Evolutionary conservation across 2,329 filamentous ascomycete genomes (phyloP).

Genomic region (Paraphoma sp.): DNA sequence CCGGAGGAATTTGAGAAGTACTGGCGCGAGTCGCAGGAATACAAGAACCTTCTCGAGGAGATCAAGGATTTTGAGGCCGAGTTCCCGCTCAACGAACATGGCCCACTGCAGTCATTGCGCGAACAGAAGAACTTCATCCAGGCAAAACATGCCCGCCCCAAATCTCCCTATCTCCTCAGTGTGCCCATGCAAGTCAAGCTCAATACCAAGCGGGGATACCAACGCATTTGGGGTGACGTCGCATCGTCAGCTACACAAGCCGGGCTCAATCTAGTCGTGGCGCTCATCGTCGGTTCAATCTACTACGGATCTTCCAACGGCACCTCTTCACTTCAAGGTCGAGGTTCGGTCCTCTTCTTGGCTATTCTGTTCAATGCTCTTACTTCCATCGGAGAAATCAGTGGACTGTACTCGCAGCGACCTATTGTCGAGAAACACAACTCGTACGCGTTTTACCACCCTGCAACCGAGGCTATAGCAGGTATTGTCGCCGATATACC

Average conservation of each 20-base stretch:
- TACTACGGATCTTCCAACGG: slow-evolving; percentile 62
- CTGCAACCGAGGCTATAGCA: slow-evolving; percentile 80
- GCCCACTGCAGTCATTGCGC: slow-evolving; percentile 38
- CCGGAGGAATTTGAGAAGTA: slow-evolving; percentile 56
- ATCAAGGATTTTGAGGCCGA: slow-evolving; percentile 60
- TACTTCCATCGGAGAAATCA: slow-evolving; percentile 61
- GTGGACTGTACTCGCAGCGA: slow-evolving; percentile 75
- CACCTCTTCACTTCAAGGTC: slow-evolving; percentile 61
- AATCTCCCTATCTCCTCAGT: slow-evolving; percentile 66
- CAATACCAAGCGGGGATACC: slow-evolving; percentile 39
- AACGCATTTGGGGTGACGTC: slow-evolving; percentile 43
- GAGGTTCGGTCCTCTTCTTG: slow-evolving; percentile 66
- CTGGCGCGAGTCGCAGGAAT: slow-evolving; percentile 62
- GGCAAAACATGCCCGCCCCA: slow-evolving; percentile 59
- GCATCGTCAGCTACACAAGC: slow-evolving; percentile 44
- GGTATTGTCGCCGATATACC: slow-evolving; percentile 86
- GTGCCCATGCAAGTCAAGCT: slow-evolving; percentile 54
- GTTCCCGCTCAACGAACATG: slow-evolving; percentile 52
- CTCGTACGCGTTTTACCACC: slow-evolving; percentile 87
- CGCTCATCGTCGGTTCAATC: slow-evolving; percentile 67
- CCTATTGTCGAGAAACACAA: slow-evolving; percentile 90
- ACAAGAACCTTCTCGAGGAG: slow-evolving; percentile 51
- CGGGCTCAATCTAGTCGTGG: slow-evolving; percentile 60
- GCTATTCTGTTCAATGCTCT: slow-evolving; percentile 67
- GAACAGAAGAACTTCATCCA: slow-evolving; percentile 60